Conservation (phyloP, 2,329 filamentous ascomycete genomes). For the Ophiosphaerella korrae region DNA sequence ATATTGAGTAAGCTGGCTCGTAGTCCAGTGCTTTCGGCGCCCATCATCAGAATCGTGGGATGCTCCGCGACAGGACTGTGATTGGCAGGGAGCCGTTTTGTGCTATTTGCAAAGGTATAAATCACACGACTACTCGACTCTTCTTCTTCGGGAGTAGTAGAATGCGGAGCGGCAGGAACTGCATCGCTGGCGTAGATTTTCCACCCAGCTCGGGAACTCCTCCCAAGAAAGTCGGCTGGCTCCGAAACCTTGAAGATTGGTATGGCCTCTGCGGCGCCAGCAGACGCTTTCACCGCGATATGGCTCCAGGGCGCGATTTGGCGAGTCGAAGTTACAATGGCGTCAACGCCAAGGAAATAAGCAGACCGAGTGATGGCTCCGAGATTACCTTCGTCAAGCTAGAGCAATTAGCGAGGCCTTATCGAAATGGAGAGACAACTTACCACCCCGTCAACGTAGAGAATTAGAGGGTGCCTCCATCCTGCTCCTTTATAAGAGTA, state of each 20-base stretch:
- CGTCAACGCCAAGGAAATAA: constrained; percentile 87
- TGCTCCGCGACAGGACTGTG: constrained; percentile 45
- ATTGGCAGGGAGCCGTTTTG: constrained; percentile 20
- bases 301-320: constrained; percentile 74
- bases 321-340: constrained; percentile 75
- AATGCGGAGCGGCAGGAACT: constrained; percentile 15
- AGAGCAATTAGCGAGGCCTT: constrained; percentile 30
- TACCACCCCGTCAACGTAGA: constrained; percentile 73
- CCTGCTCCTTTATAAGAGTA: constrained; percentile 54
- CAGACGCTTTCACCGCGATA: constrained; percentile 82
- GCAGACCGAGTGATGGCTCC: constrained; percentile 88
- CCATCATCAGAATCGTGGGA: constrained; percentile 78
- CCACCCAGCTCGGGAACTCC: constrained; percentile 77
- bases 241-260: constrained; percentile 72
- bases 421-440: constrained; percentile 2
- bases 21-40: constrained; percentile 40
- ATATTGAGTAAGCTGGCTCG: constrained; percentile 50
- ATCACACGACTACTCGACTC: constrained; percentile 33
- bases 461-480: constrained; percentile 69
- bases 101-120: constrained; percentile 29
- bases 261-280: constrained; percentile 83
- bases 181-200: constrained; percentile 74
- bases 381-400: constrained; percentile 83
- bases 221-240: constrained; percentile 70
- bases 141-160: constrained; percentile 4